phyloP scores from a whole-genome alignment of 2,329 filamentous ascomycete species.

The Epichloe uncinata region DNA sequence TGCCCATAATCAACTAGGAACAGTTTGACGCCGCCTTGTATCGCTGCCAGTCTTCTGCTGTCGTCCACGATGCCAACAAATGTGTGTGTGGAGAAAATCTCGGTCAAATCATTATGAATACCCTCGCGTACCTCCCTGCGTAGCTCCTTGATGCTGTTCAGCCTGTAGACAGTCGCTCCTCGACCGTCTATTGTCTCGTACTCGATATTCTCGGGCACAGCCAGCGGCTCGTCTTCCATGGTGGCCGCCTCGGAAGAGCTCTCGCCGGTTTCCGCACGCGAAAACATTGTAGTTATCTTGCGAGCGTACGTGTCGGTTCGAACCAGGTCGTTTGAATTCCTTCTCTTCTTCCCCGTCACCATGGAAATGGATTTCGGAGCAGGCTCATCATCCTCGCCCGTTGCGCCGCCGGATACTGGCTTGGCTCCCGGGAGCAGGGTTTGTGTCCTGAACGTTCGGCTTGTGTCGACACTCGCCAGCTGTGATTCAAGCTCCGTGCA shows the following conservation, averaged over 20 bases:
- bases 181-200: constrained; percentile 58
- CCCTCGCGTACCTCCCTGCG: constrained; percentile 66
- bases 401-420: constrained; percentile 13
- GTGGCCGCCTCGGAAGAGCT: constrained; percentile 5
- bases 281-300: constrained; percentile 94
- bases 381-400: constrained; percentile 15
- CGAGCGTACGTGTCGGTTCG: constrained; percentile 78
- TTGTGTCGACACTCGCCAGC: constrained; percentile 80
- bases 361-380: constrained; percentile 22
- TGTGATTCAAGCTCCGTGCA: constrained; percentile 67
- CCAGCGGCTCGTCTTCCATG: constrained; percentile 21
- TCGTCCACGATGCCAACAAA: constrained; percentile 93
- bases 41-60: constrained; percentile 71
- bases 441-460: constrained; percentile 88
- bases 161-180: constrained; percentile 54
- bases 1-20: constrained; percentile 90
- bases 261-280: constrained; percentile 31
- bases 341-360: constrained; percentile 25
- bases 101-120: constrained; percentile 75
- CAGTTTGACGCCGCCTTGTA: constrained; percentile 85
- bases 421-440: constrained; percentile 67
- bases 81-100: constrained; percentile 75
- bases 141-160: constrained; percentile 77
- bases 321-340: constrained; percentile 61
- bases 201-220: constrained; percentile 38